Conservation (phyloP, 257 asterid species). For the Mentha longifolia region DNA sequence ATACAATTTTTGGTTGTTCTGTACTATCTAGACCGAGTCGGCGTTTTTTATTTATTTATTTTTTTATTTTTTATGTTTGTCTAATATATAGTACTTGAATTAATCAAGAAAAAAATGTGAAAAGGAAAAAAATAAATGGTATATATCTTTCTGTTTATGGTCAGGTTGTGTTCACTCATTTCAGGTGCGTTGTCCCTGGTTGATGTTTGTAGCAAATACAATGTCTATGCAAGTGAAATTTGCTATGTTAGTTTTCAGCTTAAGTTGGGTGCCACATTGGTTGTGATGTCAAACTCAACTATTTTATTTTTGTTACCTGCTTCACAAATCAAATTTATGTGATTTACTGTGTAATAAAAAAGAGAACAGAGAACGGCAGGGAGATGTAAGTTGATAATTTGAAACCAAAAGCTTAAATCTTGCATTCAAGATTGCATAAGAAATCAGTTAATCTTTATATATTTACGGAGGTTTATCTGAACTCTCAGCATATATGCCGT, state of each 20-base stretch:
- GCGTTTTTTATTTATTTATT: too few species aligned
- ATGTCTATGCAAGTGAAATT: neutral
- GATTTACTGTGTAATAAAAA: neutral
- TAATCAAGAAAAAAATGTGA: neutral
- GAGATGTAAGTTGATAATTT: neutral
- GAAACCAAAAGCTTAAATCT: neutral
- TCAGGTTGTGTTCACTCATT: constrained; percentile 4
- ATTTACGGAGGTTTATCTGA: neutral
- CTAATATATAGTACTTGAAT: neutral
- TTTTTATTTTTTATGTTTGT: neutral
- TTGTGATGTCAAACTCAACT: neutral
- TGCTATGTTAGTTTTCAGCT: constrained; percentile 7
- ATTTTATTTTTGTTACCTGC: neutral
- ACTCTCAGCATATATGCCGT: neutral
- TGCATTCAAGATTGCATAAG: constrained; percentile 2
- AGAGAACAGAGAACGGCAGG: neutral
- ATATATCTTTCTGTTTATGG: neutral
- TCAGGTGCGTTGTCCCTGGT: neutral
- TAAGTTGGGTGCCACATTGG: neutral
- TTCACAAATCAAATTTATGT: neutral
- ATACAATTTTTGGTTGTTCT: neutral
- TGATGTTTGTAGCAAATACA: neutral
- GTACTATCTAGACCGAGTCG: constrained; percentile 5
- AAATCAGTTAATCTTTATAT: neutral
- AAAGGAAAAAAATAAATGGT: neutral